Evolutionary conservation across 1,284 basidiomycete genomes (phyloP), one percentile per base, ranked within the genome.

Genomic region (Puccinia coronata): DNA sequence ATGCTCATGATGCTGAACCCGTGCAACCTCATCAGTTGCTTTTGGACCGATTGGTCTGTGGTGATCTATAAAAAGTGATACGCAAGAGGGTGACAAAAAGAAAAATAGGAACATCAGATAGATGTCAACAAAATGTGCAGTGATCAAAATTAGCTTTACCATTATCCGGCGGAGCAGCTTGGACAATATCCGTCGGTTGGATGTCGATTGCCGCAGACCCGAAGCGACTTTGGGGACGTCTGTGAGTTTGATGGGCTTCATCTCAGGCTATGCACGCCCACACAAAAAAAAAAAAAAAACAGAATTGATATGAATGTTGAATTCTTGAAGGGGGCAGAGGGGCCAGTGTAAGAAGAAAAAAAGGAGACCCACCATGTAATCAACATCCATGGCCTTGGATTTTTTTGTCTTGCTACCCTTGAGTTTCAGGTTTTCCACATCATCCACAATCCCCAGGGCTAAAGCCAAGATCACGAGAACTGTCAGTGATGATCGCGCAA

Each of bases 361-460:
- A 36, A 36, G n/a, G n/a, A 51, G 3, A 25, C 88, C 83, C 84
- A 94, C 93, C 87, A 91, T 90, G 86, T 93, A 98, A 87, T 98
- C 96, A 81, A 96, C 94, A 85, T 96, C 96, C 63, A 98, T 91
- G 86, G 96, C 93, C 88, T 92, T 93, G 82, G 93, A 90, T 86
- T 92, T 96, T 89, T 91, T 95, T 89, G 92, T 95, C 88, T 92
- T 95, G 82, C 88, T 92, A 1, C 95, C 95, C 86, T 95, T 96
- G 81, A 95, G 90, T 16, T 87, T 88, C 28, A 91, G 88, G 72
- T 90, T 87, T 84, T 94, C 93, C 18, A 94, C 93, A 84, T 97
- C 95, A 71, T 97, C 96, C 16, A 91, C 90, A 82, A 98, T 97
- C 86, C 96, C 96, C 81, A 99, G 90, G n/a, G 96, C 95, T 95